A percentile compares a stretch with the other conserved stretches of the same genome.
Conservation (phyloP, 345 rosid genomes). For the Salix caprea region DNA sequence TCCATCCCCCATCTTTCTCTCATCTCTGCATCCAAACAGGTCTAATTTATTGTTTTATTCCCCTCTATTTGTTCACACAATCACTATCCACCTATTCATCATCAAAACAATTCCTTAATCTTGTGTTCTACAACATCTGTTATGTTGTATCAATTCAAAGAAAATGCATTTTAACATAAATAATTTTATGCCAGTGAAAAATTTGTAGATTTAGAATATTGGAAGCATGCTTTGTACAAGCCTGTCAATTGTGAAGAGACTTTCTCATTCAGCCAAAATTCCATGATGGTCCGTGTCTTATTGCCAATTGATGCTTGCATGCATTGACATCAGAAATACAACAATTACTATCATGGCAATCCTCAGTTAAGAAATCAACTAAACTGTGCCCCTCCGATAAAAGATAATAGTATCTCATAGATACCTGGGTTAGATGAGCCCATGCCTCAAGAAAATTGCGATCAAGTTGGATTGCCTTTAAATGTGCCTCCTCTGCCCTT, state of each 20-base stretch:
- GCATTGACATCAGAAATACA: neutral
- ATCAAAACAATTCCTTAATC: too few relatives aligned
- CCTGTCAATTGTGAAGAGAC: too few relatives aligned
- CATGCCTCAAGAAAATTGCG: conserved; percentile 73
- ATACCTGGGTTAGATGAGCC: conserved; percentile 91
- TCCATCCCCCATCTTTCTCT: neutral
- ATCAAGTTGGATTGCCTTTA: conserved; percentile 82
- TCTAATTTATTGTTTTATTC: neutral
- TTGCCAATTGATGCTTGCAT: neutral
- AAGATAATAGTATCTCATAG: conserved; percentile 6
- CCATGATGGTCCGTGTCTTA: neutral
- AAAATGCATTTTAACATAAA: too few relatives aligned
- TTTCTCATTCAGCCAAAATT: neutral
- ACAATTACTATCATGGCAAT: neutral
- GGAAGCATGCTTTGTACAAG: too few relatives aligned
- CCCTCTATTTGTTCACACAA: neutral
- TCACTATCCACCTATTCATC: neutral
- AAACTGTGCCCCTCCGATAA: neutral
- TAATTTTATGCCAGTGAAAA: too few relatives aligned
- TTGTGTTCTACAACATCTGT: too few relatives aligned
- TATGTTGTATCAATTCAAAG: too few relatives aligned
- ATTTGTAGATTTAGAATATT: too few relatives aligned
- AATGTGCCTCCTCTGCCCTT: conserved; percentile 82
- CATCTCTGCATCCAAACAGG: neutral
- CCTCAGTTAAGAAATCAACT: neutral